phyloP scores from a whole-genome alignment of 306 rosid genomes.

The Castanea mollissima region DNA sequence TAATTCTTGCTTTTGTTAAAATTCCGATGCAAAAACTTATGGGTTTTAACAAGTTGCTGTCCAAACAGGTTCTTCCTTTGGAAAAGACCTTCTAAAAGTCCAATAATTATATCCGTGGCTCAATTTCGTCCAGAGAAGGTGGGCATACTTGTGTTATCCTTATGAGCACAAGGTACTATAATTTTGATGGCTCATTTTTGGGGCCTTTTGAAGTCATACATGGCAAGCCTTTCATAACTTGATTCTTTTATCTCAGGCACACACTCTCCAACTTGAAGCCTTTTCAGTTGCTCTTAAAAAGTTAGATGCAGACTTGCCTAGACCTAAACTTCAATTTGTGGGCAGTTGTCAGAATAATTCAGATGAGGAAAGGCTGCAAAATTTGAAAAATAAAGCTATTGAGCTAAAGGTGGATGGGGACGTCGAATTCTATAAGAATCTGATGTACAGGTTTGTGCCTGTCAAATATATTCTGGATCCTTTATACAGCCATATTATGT shows the following conservation, averaged over 20 bases:
- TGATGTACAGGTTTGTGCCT: constrained; percentile 66
- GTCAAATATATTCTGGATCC: background rate
- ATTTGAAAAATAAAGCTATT: constrained; percentile 57
- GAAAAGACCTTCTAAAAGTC: constrained; percentile 57
- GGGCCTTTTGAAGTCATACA: constrained; percentile 29
- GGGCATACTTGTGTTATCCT: constrained; percentile 51
- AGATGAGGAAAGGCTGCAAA: constrained; percentile 83
- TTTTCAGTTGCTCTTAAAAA: constrained; percentile 69
- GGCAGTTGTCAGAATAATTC: constrained; percentile 90
- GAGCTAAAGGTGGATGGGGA: constrained; percentile 63
- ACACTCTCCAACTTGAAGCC: constrained; percentile 89
- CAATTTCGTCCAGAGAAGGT: constrained; percentile 99
- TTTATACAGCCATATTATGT: background rate
- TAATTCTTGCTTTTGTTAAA: background rate
- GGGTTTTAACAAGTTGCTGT: constrained; percentile 29
- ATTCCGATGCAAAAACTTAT: constrained; percentile 11
- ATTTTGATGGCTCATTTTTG: constrained; percentile 33
- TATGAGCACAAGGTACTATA: constrained; percentile 44
- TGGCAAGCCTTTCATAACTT: constrained; percentile 28
- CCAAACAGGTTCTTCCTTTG: constrained; percentile 76
- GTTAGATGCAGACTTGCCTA: constrained; percentile 47
- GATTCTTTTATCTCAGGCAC: constrained; percentile 59
- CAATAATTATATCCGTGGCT: constrained; percentile 80
- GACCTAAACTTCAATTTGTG: constrained; percentile 84
- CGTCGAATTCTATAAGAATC: constrained; percentile 80